Conservation (phyloP, 1,139 yeast genomes). For the Scheffersomyces illinoinensis region DNA sequence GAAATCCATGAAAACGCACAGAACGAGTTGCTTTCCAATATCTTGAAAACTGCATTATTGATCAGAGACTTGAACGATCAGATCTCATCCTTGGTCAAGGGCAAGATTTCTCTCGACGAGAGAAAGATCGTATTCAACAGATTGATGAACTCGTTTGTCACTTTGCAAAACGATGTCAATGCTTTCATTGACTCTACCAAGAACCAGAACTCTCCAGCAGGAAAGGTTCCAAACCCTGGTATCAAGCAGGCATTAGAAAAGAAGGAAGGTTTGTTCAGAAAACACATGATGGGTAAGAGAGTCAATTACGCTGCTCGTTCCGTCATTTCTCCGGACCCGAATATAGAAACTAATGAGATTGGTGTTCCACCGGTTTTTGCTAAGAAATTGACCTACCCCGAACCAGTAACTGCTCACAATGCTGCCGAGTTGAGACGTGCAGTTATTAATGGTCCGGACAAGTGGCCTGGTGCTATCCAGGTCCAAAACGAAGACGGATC, state of each 20-base stretch:
- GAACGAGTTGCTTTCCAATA: slow-evolving; percentile 80
- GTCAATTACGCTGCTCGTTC: slow-evolving; percentile 99
- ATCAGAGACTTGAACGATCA: slow-evolving; percentile 90
- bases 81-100: slow-evolving; percentile 63
- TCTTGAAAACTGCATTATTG: slow-evolving; percentile 74
- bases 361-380: slow-evolving; percentile 99
- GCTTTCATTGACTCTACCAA: slow-evolving; percentile 92
- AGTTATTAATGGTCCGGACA: slow-evolving; percentile 94
- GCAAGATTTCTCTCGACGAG: slow-evolving; percentile 57
- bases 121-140: slow-evolving; percentile 80
- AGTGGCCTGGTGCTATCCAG: slow-evolving; percentile 98
- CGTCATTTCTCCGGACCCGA: slow-evolving; percentile 98
- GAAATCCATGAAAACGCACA: slow-evolving; percentile 94
- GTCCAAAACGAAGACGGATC: slow-evolving; percentile 97
- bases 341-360: slow-evolving; percentile 94
- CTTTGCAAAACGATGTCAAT: slow-evolving; percentile 92
- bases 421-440: slow-evolving; percentile 90
- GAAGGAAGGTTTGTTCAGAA: slow-evolving; percentile 97
- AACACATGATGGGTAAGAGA: slow-evolving; percentile 99
- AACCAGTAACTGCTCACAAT: slow-evolving; percentile 95
- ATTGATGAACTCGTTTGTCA: slow-evolving; percentile 92
- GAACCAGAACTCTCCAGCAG: slow-evolving; percentile 71
- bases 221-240: slow-evolving; percentile 86
- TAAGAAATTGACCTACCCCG: slow-evolving; percentile 91
- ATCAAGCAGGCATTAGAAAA: slow-evolving; percentile 96